A percentile compares a stretch with the other conserved stretches of the same genome.
These are phyloP conservation scores for Trichoderma gracile DNA, from an alignment of 2,329 filamentous ascomycete genomes.

Conservation along the genomic window DNA sequence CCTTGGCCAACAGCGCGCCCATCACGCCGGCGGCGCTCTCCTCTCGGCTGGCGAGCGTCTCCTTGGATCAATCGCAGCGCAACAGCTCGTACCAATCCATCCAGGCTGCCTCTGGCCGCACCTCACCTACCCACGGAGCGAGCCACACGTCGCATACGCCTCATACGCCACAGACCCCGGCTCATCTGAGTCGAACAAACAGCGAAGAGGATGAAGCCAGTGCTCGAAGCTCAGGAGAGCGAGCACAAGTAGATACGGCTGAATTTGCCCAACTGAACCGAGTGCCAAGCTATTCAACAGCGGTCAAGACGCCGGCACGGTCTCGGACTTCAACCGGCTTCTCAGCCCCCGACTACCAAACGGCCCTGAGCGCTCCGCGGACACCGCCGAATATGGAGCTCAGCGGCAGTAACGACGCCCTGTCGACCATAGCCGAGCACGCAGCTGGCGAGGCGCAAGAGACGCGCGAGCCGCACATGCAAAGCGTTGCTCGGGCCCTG, in stretches of 20 bases:
- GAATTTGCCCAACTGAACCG: conserved; percentile 68
- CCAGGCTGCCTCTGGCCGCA: conserved; percentile 46
- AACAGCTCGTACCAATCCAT: conserved; percentile 50
- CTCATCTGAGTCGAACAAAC: conserved; percentile 54
- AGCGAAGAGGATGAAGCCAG: conserved; percentile 54
- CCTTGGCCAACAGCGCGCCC: conserved; percentile 42
- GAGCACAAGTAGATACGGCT: conserved; percentile 57
- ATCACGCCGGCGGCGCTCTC: conserved; percentile 56
- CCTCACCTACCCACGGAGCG: conserved; percentile 45
- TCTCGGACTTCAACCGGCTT: conserved; percentile 52
- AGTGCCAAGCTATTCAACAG: conserved; percentile 76
- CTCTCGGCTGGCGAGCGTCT: conserved; percentile 70
- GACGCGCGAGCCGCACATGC: conserved; percentile 28
- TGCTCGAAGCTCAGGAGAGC: conserved; percentile 57
- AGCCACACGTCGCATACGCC: conserved; percentile 40
- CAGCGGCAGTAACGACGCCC: conserved; percentile 33
- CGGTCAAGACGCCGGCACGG: conserved; percentile 64
- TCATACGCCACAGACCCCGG: conserved; percentile 47
- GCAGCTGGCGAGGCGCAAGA: conserved; percentile 31
- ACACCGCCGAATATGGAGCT: conserved; percentile 46
- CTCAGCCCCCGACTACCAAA: conserved; percentile 66
- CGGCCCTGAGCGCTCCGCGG: conserved; percentile 57
- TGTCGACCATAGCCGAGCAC: conserved; percentile 40
- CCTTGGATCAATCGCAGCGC: conserved; percentile 49
- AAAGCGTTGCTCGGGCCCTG: conserved; percentile 1